A percentile compares a stretch with the other conserved stretches of the same genome.
Conservation (phyloP, 2,329 filamentous ascomycete species). For the Phialophora macrospora region DNA sequence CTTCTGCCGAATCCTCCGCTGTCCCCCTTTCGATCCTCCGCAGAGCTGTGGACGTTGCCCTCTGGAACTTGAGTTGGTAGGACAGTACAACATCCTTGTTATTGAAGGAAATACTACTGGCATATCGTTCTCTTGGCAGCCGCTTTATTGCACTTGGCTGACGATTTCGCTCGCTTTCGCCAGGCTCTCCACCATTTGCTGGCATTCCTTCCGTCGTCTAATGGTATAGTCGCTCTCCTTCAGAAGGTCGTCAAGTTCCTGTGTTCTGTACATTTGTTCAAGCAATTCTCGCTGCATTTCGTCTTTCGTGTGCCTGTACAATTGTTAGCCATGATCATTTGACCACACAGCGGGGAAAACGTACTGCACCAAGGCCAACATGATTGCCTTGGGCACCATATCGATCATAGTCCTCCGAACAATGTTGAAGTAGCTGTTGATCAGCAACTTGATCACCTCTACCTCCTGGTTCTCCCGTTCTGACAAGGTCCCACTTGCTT, state of each 20-base stretch:
- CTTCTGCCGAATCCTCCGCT: neutral
- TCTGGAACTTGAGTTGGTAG: neutral
- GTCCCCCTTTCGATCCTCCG: neutral
- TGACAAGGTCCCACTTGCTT: slow-evolving; percentile 89
- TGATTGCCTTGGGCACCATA: slow-evolving; percentile 99
- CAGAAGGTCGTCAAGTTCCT: slow-evolving; percentile 88
- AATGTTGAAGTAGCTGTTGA: slow-evolving; percentile 97
- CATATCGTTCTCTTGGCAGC: slow-evolving; percentile 1
- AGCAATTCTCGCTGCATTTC: slow-evolving; percentile 98
- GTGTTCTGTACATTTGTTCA: slow-evolving; percentile 94
- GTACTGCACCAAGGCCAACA: slow-evolving; percentile 94
- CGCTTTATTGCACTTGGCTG: slow-evolving; percentile 67
- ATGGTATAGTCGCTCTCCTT: slow-evolving; percentile 99
- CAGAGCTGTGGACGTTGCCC: neutral
- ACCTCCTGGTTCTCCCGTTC: slow-evolving; percentile 96
- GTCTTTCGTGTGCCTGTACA: slow-evolving; percentile 82
- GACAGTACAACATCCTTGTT: neutral
- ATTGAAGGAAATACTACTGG: neutral
- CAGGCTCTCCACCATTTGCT: slow-evolving; percentile 97
- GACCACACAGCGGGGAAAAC: slow-evolving; percentile 47
- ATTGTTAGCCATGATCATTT: slow-evolving; percentile 27
- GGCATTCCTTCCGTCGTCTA: slow-evolving; percentile 93
- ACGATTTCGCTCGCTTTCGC: slow-evolving; percentile 93
- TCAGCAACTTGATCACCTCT: slow-evolving; percentile 97
- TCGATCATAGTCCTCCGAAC: slow-evolving; percentile 98